Conservation (phyloP, 169 alveolate species). For the Babesia gibsoni region DNA sequence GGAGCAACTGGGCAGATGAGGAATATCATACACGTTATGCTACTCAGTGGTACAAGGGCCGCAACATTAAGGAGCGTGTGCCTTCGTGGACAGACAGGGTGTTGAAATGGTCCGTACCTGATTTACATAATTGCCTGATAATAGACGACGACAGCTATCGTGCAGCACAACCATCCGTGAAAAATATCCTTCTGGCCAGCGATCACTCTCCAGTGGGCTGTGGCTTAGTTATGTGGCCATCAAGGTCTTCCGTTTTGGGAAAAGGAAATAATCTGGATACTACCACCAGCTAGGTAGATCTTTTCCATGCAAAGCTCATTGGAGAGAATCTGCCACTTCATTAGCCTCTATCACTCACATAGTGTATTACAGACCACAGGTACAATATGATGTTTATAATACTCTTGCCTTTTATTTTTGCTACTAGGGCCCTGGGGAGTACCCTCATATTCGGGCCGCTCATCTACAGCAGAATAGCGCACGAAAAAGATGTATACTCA, state of each 20-base stretch:
- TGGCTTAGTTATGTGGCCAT: conserved; percentile 64
- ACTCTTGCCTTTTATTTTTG: background rate
- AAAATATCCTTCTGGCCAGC: conserved; percentile 67
- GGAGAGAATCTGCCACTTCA: too few species aligned
- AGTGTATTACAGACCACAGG: background rate
- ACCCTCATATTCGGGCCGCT: conserved; percentile 52
- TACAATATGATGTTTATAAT: background rate
- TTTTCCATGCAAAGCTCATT: too few species aligned
- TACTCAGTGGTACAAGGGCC: conserved; percentile 80
- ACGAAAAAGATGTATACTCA: conserved; percentile 24
- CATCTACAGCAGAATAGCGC: conserved; percentile 46
- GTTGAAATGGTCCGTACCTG: conserved; percentile 73
- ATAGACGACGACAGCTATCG: conserved; percentile 66
- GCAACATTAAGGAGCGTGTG: conserved; percentile 68
- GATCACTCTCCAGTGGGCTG: conserved; percentile 77
- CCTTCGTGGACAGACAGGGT: conserved; percentile 83
- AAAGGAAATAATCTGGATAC: conserved; percentile 7
- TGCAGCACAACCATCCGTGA: conserved; percentile 54
- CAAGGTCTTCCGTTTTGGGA: background rate
- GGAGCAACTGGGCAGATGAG: conserved; percentile 71
- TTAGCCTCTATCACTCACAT: background rate
- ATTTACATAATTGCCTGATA: conserved; percentile 59
- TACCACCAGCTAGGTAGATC: background rate
- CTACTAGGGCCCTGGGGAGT: conserved; percentile 5
- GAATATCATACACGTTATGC: conserved; percentile 73